Evolutionary conservation across 139 green algal species (phyloP).

Genomic region (Yamagishiella unicocca): DNA sequence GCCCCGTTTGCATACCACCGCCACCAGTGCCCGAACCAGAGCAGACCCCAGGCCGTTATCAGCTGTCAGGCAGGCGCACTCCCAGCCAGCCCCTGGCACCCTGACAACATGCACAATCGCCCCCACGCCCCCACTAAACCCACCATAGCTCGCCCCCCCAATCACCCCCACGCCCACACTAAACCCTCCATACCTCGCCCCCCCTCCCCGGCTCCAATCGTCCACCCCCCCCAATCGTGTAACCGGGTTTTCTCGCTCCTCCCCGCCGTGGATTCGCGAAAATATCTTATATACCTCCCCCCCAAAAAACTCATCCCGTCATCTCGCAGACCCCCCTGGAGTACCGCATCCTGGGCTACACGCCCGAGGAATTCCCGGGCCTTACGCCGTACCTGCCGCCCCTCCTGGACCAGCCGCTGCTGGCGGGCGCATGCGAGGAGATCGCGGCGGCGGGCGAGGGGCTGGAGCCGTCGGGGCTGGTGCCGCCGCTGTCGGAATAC

Average conservation of each 20-base stretch:
- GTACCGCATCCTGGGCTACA: slow-evolving; percentile 72
- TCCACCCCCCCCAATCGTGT: background rate
- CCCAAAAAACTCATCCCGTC: background rate
- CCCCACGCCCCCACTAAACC: too few species aligned
- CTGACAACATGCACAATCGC: too few species aligned
- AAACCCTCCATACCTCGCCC: too few species aligned
- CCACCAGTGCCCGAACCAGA: too few species aligned
- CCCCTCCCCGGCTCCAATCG: background rate
- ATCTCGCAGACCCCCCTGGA: slow-evolving; percentile 64
- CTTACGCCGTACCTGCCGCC: slow-evolving; percentile 70
- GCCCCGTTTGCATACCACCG: too few species aligned
- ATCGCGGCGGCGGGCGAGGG: background rate
- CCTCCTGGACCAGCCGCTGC: slow-evolving; percentile 67
- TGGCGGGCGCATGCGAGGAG: slow-evolving; percentile 50
- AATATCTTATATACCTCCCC: too few species aligned
- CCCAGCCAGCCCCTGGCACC: too few species aligned
- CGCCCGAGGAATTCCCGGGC: slow-evolving; percentile 61
- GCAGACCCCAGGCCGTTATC: too few species aligned
- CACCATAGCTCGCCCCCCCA: too few species aligned
- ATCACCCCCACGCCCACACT: too few species aligned
- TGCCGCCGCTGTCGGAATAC: slow-evolving; percentile 23
- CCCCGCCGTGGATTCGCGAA: too few species aligned
- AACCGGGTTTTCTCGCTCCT: background rate
- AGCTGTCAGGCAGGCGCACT: too few species aligned
- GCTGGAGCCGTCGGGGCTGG: slow-evolving; percentile 21